Base-by-base conservation (phyloP, 23 red algal genomes). In the Pyropia haitanensis region DNA sequence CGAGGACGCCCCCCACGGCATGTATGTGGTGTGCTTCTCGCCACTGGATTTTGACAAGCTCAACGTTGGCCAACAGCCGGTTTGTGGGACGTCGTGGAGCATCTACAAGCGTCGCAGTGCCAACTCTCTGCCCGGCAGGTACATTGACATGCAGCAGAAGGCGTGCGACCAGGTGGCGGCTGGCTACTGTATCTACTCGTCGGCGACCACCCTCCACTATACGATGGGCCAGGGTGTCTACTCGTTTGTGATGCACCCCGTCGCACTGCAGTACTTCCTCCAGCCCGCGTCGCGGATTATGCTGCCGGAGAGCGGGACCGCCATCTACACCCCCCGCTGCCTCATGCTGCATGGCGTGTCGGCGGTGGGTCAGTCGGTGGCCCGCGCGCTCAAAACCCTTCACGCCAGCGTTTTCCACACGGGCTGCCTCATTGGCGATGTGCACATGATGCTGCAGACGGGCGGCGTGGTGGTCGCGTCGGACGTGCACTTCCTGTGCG, bases 241-340 rank as follows among this genome's bases (percentile, higher is more conserved):
- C 58, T 85, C 81, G 29, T 98, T 98, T 60, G 86, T 98, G 39
- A 27, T 98, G 27, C 94, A 98, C 53, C 94, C 94, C 5, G 85
- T 98, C 3, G 85, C 94, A 17, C 50, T 84, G 27, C 94, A 98
- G 68, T 98, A 90, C 77, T 98, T 98, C 65, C 65, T 90, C 79
- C 82, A 85, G 53, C 74, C 86, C 25, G 58, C 82, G 18, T 67
- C 71, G 64, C 65, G 70, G 13, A 51, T 98, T 15, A 67, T 73
- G 25, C 49, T 79, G 23, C 64, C 77, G 15, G 67, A 86, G 21
- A 70, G 23, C 22, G 73, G 65, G 22, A 90, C 76, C 22, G 25
- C 53, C 18, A 67, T 95, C 21, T 87, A 80, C 70, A 64, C 56
- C 26, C 62, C 79, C 39, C 81, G 80, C 52, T 60, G 51, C 30